Conservation (phyloP, 1,139 yeast genomes). For the Debaryomyces robertsiae region DNA sequence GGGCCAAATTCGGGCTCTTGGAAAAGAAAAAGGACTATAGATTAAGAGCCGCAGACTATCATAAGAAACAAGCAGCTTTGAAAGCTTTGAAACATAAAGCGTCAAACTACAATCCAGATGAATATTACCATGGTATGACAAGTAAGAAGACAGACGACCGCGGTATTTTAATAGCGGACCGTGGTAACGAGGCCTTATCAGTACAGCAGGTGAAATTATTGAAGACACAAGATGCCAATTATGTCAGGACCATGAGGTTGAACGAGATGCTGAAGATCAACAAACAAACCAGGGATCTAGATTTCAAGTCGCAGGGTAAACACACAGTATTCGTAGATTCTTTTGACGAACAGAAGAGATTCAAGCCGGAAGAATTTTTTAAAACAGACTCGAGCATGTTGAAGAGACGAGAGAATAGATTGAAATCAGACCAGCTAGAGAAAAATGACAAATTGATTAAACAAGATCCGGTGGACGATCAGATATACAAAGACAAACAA, state of each 20-base stretch:
- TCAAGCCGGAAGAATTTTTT: conserved; percentile 67
- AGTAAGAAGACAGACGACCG: conserved; percentile 61
- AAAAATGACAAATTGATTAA: conserved; percentile 33
- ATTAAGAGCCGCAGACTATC: conserved; percentile 85
- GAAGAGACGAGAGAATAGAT: conserved; percentile 69
- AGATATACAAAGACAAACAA: conserved; percentile 42
- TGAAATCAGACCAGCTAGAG: conserved; percentile 63
- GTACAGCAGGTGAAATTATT: conserved; percentile 78
- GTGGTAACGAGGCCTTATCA: conserved; percentile 64
- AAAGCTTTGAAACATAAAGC: conserved; percentile 77
- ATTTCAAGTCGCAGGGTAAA: conserved; percentile 60
- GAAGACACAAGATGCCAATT: conserved; percentile 88
- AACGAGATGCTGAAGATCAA: conserved; percentile 69
- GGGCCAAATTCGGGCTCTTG: conserved; percentile 77
- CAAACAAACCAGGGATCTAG: conserved; percentile 56
- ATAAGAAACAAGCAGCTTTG: conserved; percentile 82
- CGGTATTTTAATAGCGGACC: conserved; percentile 68
- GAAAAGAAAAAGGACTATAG: conserved; percentile 96
- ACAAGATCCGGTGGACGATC: conserved; percentile 28
- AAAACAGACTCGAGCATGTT: conserved; percentile 69
- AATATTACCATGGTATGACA: conserved; percentile 92
- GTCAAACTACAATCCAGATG: conserved; percentile 84
- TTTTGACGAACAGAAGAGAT: conserved; percentile 53
- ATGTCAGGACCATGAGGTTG: conserved; percentile 73
- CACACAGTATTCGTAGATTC: conserved; percentile 87